Base-by-base conservation (phyloP, 352 stramenopile genomes). In the Phytopythium chamaehyphon region DNA sequence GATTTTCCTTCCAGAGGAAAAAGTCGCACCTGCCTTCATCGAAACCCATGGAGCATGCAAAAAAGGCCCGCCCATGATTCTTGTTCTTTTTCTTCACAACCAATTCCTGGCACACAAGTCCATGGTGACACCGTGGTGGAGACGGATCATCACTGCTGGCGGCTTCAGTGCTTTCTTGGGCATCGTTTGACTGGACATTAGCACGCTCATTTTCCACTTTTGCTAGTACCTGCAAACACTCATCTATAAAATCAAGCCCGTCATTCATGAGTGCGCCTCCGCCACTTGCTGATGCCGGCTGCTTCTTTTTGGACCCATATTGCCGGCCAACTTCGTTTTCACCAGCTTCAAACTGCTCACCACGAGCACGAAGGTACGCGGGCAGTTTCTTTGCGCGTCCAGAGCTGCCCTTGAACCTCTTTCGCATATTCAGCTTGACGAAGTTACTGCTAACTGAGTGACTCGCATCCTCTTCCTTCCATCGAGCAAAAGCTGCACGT, bases 31-130 rank as follows among this genome's bases (percentile, higher is more conserved):
- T 78, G 3, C 81, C 82, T 79, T 94, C 83, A 44, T 90, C 75
- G 39, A 84, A 72, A 6, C 71, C 68, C 16, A 90, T 60, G 16
- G 79, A 62, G 52, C 83, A 94, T 3, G 77, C 57, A 49, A 89
- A 94, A 53, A 94, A 94, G 3, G 57, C 60, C 3, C 78, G 71
- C 0, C 75, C 77, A 50, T 86, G 71, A 49, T 94, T 94, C 44
- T 86, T 87, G 64, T 83, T 91, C 51, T 89, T 89, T 64, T 93
- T 93, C 59, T 91, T 90, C 7, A 93, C 83, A 14, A 81, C 65
- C 38, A 90, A 62, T 33, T 55, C 73, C n/a, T 74, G 68, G 31
- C 69, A 86, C 2, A 67, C 26, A 1, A 91, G 57, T 15, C 73
- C 79, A 44, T 93, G 83, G 24, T 90, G 70, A 47, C 83, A 93